These are phyloP conservation scores for Termitomyces titanicus DNA, from an alignment of 768 basidiomycete species.

Conservation along the genomic window DNA sequence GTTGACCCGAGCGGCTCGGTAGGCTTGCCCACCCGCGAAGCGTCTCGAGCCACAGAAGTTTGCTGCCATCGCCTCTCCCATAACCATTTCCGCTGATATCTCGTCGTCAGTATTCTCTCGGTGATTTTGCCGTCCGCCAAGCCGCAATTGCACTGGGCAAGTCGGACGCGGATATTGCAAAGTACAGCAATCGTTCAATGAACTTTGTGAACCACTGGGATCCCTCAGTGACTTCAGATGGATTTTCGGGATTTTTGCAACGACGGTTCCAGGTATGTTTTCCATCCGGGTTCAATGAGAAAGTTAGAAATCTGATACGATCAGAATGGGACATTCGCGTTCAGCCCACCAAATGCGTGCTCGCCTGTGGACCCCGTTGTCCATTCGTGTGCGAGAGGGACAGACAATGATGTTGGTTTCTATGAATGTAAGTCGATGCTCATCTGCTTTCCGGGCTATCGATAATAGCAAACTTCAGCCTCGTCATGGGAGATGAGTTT, in stretches of 20 bases:
- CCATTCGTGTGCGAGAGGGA: conserved; percentile 47
- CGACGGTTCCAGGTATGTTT: conserved; percentile 35
- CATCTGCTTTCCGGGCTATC: not conserved
- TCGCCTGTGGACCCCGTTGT: conserved; percentile 43
- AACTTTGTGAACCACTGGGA: conserved; percentile 52
- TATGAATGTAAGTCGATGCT: conserved; percentile 39
- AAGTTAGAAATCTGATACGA: not conserved
- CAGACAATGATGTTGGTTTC: conserved; percentile 48
- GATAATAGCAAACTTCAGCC: conserved; percentile 22
- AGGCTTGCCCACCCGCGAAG: conserved; percentile 47
- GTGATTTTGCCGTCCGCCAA: conserved; percentile 51
- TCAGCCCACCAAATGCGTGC: conserved; percentile 45
- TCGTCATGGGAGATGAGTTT: conserved; percentile 55
- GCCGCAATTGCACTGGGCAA: conserved; percentile 41
- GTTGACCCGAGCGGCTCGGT: conserved; percentile 43
- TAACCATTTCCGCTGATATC: not conserved
- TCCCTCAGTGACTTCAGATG: conserved; percentile 38
- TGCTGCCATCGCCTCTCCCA: not conserved
- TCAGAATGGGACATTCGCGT: conserved; percentile 49
- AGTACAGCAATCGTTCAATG: conserved; percentile 48
- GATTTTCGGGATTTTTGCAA: conserved; percentile 46
- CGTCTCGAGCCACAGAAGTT: conserved; percentile 45
- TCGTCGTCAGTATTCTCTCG: conserved; percentile 37
- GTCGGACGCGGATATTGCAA: conserved; percentile 31
- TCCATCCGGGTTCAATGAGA: no score